Base-by-base conservation (phyloP, 176 grass and related monocot species). In the Triticum dicoccoides region DNA sequence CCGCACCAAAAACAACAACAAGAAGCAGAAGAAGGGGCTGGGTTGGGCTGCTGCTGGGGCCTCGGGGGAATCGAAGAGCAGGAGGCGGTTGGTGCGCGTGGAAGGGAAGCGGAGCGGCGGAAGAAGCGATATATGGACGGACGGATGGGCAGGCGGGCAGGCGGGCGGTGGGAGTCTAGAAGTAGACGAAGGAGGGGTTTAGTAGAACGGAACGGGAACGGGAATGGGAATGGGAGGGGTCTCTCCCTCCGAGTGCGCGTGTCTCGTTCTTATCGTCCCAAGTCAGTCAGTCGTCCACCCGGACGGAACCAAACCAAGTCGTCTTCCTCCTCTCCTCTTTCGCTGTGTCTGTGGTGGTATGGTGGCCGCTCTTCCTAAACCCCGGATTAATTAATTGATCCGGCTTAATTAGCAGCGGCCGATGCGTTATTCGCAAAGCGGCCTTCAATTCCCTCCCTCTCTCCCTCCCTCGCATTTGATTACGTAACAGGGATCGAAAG, bases 261-360 rank as follows among this genome's bases (percentile, higher is more conserved):
- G 73, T 76, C 74, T 77, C 74, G 47, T 33, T 58, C 74, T 77
- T 77, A 77, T 77, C 74, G 74, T 34, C 49, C 74, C 74, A 77
- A 77, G 74, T 56, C 74, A 11, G 73, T 77, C 73, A 33, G 74
- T 58, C 74, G 74, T 77, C 74, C 73, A 34, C 47, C 73, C 73
- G 5, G 24, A 29, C 72, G 44, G 3, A 33, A 51, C 72, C 73
- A 77, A 77, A 77, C 47, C 74, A 77, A 77, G 47, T 77, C 74
- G 47, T 12, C 74, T 56, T 6, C 45, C 14, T 5, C 45, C 14
- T 21, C 66, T 3, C 1, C 21, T 9, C 41, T 27, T 25, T 25
- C 25, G 25, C 47, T 15, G 11, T 49, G 2, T 45, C 44, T 12
- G 11, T 12, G 44, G 44, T 45, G 44, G 44, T 11, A 44, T 45